Evolutionary conservation across 2,329 filamentous ascomycete genomes (phyloP).

Genomic region (Xylariaceae sp.): DNA sequence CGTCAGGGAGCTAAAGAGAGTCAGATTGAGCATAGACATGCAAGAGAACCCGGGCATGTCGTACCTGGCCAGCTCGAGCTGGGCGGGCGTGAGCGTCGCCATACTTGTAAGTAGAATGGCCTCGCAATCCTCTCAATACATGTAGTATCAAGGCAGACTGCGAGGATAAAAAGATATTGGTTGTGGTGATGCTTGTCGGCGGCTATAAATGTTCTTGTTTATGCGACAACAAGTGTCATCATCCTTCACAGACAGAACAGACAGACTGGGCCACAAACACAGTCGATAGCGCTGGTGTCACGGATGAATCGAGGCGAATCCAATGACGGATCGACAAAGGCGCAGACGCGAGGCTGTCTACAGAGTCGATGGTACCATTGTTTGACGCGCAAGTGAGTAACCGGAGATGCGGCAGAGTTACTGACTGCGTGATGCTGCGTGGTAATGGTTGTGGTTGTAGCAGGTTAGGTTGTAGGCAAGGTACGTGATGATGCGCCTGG

Average conservation of each 20-base stretch:
- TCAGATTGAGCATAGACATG: constrained; percentile 5
- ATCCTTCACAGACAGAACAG: constrained; percentile 3
- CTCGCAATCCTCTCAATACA: constrained; percentile 17
- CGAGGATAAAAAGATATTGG: neutral
- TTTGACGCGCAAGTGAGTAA: constrained; percentile 12
- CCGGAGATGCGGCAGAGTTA: neutral
- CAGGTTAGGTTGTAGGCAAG: constrained; percentile 3
- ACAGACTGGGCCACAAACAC: neutral
- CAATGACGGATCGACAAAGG: constrained; percentile 4
- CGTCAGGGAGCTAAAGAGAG: constrained; percentile 57
- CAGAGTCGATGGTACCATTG: constrained; percentile 14
- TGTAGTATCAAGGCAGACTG: constrained; percentile 12
- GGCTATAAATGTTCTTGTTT: constrained; percentile 6
- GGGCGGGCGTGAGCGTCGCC: constrained; percentile 42
- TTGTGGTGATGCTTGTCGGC: neutral
- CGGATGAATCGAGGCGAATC: constrained; percentile 1
- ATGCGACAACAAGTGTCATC: constrained; percentile 16
- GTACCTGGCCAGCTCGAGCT: constrained; percentile 56
- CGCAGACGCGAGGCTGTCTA: constrained; percentile 8
- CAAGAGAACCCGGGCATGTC: constrained; percentile 12
- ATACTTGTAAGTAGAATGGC: constrained; percentile 23
- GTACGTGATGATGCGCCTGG: constrained; percentile 12
- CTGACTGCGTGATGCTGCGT: constrained; percentile 8
- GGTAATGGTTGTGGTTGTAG: neutral
- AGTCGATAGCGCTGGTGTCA: constrained; percentile 1